These are phyloP conservation scores for Colletotrichum sojae DNA, from an alignment of 2,329 filamentous ascomycete species.

Conservation along the genomic window DNA sequence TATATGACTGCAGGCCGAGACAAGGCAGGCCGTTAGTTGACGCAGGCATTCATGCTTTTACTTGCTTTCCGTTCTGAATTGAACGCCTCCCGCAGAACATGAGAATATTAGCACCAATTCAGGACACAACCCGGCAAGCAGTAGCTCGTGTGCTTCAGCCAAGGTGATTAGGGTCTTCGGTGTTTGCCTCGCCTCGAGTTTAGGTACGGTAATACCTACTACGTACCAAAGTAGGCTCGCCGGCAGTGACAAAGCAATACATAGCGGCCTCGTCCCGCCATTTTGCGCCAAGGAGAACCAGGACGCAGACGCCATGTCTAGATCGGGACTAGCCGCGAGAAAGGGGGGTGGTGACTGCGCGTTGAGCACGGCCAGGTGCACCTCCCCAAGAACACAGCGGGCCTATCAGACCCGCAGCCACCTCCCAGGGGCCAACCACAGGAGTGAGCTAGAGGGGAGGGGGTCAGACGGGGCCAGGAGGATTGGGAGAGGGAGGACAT, in stretches of 20 bases:
- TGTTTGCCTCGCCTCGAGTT: too few relatives aligned
- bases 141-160: conserved; percentile 8
- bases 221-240: too few relatives aligned
- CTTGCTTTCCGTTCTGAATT: conserved; percentile 6
- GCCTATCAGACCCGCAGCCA: conserved; percentile 30
- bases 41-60: conserved; percentile 12
- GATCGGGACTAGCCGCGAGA: conserved; percentile 13
- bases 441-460: background rate
- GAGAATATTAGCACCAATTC: conserved; percentile 1
- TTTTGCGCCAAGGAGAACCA: conserved; percentile 32
- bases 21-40: background rate
- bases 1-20: background rate
- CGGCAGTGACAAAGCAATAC: conserved; percentile 21
- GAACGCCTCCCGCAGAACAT: background rate
- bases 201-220: too few relatives aligned
- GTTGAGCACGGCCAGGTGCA: conserved; percentile 25
- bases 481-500: background rate
- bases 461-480: background rate
- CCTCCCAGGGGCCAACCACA: conserved; percentile 11
- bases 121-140: conserved; percentile 4
- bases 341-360: conserved; percentile 19
- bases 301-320: conserved; percentile 1
- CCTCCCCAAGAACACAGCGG: background rate
- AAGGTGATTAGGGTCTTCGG: background rate
- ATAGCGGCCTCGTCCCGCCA: conserved; percentile 19